Evolutionary conservation across 495 filamentous ascomycete species (phyloP).

Genomic region (Haplographium delicatum): DNA sequence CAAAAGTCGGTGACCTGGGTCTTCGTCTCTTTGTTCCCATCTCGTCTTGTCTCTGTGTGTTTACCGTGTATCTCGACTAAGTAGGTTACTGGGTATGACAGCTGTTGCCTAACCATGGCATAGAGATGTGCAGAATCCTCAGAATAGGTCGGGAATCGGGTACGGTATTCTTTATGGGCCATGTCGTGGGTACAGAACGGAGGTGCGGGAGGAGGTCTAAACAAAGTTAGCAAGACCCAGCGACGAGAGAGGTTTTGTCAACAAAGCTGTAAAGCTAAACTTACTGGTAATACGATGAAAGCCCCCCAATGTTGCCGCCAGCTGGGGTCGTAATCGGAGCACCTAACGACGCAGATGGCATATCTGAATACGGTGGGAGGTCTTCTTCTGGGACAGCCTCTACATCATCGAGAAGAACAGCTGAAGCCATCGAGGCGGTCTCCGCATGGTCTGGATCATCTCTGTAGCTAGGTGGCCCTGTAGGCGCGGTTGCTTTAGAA

Average conservation of each 20-base stretch:
- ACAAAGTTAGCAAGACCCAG: constrained; percentile 1
- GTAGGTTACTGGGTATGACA: constrained; percentile 39
- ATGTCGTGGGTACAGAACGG: constrained; percentile 18
- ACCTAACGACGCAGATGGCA: background rate
- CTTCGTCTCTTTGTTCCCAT: constrained; percentile 40
- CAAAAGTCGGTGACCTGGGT: constrained; percentile 45
- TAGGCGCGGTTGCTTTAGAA: background rate
- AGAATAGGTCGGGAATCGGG: constrained; percentile 17
- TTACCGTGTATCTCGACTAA: constrained; percentile 43
- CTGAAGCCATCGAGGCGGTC: constrained; percentile 23
- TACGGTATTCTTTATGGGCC: constrained; percentile 9
- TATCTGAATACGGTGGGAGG: constrained; percentile 22
- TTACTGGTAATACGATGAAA: background rate
- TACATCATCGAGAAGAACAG: constrained; percentile 22
- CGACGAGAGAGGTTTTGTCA: background rate
- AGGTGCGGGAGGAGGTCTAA: constrained; percentile 12
- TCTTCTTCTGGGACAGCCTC: constrained; percentile 25
- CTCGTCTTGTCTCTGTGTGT: constrained; percentile 38
- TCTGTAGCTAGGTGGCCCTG: constrained; percentile 8
- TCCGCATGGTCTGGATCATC: constrained; percentile 23
- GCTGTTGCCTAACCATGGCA: constrained; percentile 35
- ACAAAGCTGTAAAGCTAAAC: too few relatives aligned
- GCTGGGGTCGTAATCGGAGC: background rate
- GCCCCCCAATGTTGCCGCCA: too few relatives aligned
- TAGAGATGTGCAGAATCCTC: constrained; percentile 37